Evolutionary conservation across 2,329 filamentous ascomycete genomes (phyloP), one percentile per base, ranked within the genome.

Genomic region (Juglanconis juglandina): DNA sequence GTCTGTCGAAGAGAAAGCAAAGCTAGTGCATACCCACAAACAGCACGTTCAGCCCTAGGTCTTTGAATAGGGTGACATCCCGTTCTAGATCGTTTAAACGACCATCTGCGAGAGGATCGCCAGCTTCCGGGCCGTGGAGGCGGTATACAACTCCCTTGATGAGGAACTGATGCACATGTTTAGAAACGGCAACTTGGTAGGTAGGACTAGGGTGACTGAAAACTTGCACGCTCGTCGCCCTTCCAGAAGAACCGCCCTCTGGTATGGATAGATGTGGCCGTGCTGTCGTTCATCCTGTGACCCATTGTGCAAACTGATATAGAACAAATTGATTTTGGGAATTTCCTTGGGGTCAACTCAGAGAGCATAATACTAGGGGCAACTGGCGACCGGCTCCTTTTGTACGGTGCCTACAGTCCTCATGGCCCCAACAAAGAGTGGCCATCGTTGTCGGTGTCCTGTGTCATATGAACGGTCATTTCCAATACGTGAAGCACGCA

Each of bases 211-310:
- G 5, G 5, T 14, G 32, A n/a, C 3, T 17, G 39, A 24, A 24
- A 24, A 24, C 59, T 54, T 58, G 62, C 62, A 35, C 62, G 30
- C 30, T 48, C 52, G 42, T 35, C 39, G 17, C 49, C 59, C 17
- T 46, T 62, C 48, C 60, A 75, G 53, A 67, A 73, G 48, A 68
- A 74, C 33, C 67, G 80, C 4, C 66, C 71, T 33, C 32, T 48
- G 37, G 47, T n/a, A 34, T 52, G 30, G 39, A 63, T 54, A 32
- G 50, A 10, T 24, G 54, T 51, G 30, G 39, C n/a, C 4, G 42
- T 34, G 24, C 8, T 46, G 14, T 30, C 37, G 5, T 42, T 47
- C 3, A 14, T 13, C 39, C 37, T 56, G 5, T 35, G 5, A 35
- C 13, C 34, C 9, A 39, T 11, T 3, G 11, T 48, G 7, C 7